Evolutionary conservation across 208 protist genomes (phyloP).

Genomic region (Trypanosomatidae sp.): DNA sequence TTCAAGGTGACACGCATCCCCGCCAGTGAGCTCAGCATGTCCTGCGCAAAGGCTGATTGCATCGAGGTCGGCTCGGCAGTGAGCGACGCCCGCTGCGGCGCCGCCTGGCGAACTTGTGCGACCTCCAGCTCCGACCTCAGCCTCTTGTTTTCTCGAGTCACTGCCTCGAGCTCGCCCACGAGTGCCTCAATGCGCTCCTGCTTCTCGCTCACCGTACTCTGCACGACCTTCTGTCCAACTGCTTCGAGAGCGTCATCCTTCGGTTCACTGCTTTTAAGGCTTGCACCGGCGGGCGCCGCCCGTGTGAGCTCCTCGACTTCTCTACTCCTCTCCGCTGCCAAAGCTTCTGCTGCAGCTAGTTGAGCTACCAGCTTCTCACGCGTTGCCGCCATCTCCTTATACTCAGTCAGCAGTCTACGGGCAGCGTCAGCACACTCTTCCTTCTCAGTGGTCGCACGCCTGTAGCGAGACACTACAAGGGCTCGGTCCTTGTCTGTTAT

Average conservation of each 20-base stretch:
- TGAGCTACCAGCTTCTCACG: slow-evolving; percentile 15
- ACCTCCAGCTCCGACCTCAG: slow-evolving; percentile 13
- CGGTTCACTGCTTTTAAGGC: neutral
- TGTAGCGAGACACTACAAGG: slow-evolving; percentile 19
- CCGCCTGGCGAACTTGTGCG: neutral
- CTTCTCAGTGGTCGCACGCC: slow-evolving; percentile 32
- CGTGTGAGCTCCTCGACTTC: neutral
- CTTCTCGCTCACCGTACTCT: neutral
- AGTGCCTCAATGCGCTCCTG: slow-evolving; percentile 21
- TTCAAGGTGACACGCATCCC: slow-evolving; percentile 5
- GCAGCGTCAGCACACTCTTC: slow-evolving; percentile 32
- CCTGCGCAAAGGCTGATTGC: slow-evolving; percentile 3
- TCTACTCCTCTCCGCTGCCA: slow-evolving; percentile 2
- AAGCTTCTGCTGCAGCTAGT: neutral
- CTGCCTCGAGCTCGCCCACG: slow-evolving; percentile 10
- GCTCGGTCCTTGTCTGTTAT: slow-evolving; percentile 26
- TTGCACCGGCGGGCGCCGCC: neutral
- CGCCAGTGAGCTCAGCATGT: slow-evolving; percentile 11
- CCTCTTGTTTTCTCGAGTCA: neutral
- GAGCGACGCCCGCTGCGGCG: neutral
- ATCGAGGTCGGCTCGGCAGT: neutral
- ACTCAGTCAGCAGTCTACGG: slow-evolving; percentile 18
- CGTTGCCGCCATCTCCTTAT: slow-evolving; percentile 21
- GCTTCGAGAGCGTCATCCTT: neutral
- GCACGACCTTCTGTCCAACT: neutral